A percentile compares a stretch with the other conserved stretches of the same genome.
Conservation (phyloP, 2,329 filamentous ascomycete species). For the Venturia asperata region DNA sequence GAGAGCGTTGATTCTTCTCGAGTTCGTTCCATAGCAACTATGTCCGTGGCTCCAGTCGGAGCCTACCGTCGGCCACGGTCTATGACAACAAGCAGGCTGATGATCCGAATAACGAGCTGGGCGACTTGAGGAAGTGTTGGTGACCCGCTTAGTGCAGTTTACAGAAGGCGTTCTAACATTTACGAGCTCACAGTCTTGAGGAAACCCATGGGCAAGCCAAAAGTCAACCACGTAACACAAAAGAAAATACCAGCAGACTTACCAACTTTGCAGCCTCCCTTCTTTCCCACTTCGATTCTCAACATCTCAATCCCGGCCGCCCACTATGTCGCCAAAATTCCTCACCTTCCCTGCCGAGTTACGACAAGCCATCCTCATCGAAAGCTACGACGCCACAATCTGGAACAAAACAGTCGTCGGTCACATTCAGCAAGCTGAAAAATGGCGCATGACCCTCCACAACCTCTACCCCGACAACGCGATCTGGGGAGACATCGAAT, state of each 20-base stretch:
- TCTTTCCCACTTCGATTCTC: too few relatives aligned
- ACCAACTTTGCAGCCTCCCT: too few relatives aligned
- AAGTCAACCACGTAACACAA: too few relatives aligned
- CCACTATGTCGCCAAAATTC: not conserved
- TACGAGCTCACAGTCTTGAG: too few relatives aligned
- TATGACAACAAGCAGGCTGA: not conserved
- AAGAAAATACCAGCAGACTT: too few relatives aligned
- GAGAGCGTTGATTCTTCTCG: not conserved
- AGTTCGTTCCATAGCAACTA: not conserved
- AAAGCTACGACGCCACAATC: not conserved
- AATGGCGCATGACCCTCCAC: not conserved
- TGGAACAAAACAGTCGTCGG: not conserved
- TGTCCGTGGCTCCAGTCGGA: not conserved
- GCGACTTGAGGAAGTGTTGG: too few relatives aligned
- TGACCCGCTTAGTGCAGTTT: too few relatives aligned
- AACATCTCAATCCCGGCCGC: too few relatives aligned
- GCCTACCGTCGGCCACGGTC: not conserved
- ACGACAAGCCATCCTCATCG: not conserved
- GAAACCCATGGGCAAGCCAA: too few relatives aligned
- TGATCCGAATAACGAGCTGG: too few relatives aligned
- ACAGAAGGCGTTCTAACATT: too few relatives aligned
- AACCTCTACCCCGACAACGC: not conserved
- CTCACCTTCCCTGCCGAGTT: not conserved
- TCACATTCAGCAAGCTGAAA: not conserved
- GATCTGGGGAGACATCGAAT: not conserved